Base-by-base conservation (phyloP, 2,329 filamentous ascomycete genomes). In the Dactylellina sp. region DNA sequence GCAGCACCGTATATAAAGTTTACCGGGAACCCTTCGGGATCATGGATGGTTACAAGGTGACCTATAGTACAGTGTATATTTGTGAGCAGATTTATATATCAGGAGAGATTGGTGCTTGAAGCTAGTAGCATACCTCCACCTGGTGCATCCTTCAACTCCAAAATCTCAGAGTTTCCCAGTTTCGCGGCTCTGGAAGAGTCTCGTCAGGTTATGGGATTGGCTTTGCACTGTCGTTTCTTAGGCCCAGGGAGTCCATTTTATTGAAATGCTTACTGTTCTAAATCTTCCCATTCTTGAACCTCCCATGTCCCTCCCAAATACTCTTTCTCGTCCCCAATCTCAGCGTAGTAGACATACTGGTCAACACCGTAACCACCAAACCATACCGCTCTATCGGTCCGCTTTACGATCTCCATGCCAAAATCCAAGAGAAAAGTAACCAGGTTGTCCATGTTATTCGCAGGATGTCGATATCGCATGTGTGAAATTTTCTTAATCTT, bases 381-480 rank as follows among this genome's bases (percentile, higher is more conserved):
- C 81, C 81, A 84, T 16, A 81, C 78, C 56, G 82, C 77, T 18
- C 78, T 78, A 0, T 80, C 79, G 1, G 79, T 81, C 56, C 78
- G 77, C 65, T 83, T 81, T 4, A 78, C 79, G 9, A 83, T 77
- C 49, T 81, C 79, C 80, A 83, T 81, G 22, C 82, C 82, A 76
- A 84, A 84, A 71, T 84, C 82, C 77, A 59, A 28, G 1, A 70
- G 71, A 2, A 75, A 56, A 76, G 77, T 1, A 77, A 72, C 42
- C 76, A 79, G 25, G 55, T 74, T 40, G 76, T 77, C 3, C 56
- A 72, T 35, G 75, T 77, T 53, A 77, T 76, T 77, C 68, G 78
- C 56, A 82, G 84, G 83, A 75, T 86, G 85, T 70, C 85, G 84
- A 76, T 86, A 86, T 0, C 84, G 81, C 84, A 86, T 85, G 71